These are phyloP conservation scores for Nicotiana tabacum DNA, from an alignment of 257 asterid species.

Conservation along the genomic window DNA sequence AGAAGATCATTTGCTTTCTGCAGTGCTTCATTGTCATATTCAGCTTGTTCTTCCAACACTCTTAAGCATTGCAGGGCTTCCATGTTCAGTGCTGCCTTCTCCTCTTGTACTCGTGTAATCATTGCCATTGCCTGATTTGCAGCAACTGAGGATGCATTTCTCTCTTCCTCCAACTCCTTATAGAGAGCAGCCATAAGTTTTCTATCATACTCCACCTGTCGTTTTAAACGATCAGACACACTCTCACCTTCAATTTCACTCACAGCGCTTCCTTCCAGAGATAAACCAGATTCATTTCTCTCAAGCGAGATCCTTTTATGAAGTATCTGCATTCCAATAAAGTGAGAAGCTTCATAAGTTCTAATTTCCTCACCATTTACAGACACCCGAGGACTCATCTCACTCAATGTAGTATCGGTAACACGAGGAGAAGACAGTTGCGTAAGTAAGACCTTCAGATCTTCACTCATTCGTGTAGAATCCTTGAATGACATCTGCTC, in stretches of 20 bases:
- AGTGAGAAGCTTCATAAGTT: slow-evolving; percentile 37
- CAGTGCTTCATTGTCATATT: slow-evolving; percentile 69
- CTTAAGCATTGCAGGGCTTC: slow-evolving; percentile 79
- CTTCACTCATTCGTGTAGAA: slow-evolving; percentile 64
- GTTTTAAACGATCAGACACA: slow-evolving; percentile 50
- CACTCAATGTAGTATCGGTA: slow-evolving; percentile 33
- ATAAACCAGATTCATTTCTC: slow-evolving; percentile 73
- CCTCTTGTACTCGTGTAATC: slow-evolving; percentile 88
- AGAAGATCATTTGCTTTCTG: slow-evolving; percentile 53
- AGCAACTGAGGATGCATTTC: slow-evolving; percentile 84
- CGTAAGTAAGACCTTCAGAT: slow-evolving; percentile 61
- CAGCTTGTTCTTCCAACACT: slow-evolving; percentile 90
- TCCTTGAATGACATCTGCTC: slow-evolving; percentile 73
- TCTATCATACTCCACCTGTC: slow-evolving; percentile 81
- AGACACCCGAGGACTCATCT: slow-evolving; percentile 58
- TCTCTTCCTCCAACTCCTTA: slow-evolving; percentile 83
- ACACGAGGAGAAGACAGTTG: slow-evolving; percentile 68
- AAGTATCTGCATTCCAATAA: slow-evolving; percentile 46
- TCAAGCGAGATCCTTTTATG: slow-evolving; percentile 74
- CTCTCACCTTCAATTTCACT: slow-evolving; percentile 86
- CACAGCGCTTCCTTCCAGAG: slow-evolving; percentile 63
- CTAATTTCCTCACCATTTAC: slow-evolving; percentile 48
- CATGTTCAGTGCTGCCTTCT: slow-evolving; percentile 75
- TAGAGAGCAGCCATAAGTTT: slow-evolving; percentile 49
- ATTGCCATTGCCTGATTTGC: slow-evolving; percentile 91